Base-by-base conservation (phyloP, 2,329 filamentous ascomycete species). In the Colletotrichum phormii region DNA sequence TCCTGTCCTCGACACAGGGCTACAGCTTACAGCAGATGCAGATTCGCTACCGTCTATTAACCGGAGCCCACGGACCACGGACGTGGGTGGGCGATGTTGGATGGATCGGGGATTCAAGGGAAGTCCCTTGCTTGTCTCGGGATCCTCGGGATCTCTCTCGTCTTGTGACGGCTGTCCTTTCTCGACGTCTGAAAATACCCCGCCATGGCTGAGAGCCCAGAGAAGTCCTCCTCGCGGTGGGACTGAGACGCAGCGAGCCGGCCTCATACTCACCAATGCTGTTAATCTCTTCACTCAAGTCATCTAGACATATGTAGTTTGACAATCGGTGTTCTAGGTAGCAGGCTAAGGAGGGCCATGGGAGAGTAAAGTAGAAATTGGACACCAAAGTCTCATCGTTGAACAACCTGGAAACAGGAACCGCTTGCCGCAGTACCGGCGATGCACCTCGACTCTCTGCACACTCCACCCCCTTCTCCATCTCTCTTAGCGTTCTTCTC, bases 51-150 rank as follows among this genome's bases (percentile, higher is more conserved):
- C 69, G 37, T 68, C 31, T 62, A 33, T 42, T 51, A 22, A 22
- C 65, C 42, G 29, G 49, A 12, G 35, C 12, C 24, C 58, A 46
- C 33, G 59, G 53, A 59, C 65, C 53, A 64, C 24, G 53, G 53
- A 42, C 59, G 65, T 63, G 59, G 58, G 53, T 60, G 42, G n/a
- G 46, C 31, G 35, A 12, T 46, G 24, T 18, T 37, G 26, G 31
- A 42, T 37, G 26, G 37, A 42, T 37, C n/a, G 4, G 54, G 42
- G 15, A 7, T 49, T n/a, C 60, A 37, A 63, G 53, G 69, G 29
- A 63, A 69, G 24, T 55, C n/a, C 35, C 70, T 33, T 70, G 64
- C 59, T 57, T 72, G 66, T 72, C 46, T 64, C 70, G 29, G n/a
- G n/a, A n/a, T n/a, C n/a, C n/a, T n/a, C n/a, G n/a, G n/a, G 66